Percentiles rank a stretch among this genome's conserved stretches.
phyloP scores from a whole-genome alignment of 2,329 filamentous ascomycete species.

The Calonectria ilicicola region DNA sequence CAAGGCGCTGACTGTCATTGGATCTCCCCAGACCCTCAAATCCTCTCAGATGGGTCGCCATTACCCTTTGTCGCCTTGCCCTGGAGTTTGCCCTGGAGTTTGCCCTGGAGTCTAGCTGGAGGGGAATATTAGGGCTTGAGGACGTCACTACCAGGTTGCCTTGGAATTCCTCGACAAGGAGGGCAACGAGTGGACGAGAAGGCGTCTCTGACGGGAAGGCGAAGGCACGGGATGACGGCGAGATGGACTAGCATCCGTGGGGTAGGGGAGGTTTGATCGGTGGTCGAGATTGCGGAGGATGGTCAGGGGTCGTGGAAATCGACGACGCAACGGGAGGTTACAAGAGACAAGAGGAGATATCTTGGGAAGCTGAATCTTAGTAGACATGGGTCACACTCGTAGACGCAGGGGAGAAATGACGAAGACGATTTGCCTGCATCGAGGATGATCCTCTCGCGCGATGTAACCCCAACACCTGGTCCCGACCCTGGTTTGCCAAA shows the following conservation, averaged over 20 bases:
- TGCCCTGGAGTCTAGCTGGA: constrained; percentile 1
- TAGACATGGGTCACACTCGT: constrained; percentile 5
- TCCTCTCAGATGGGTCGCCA: constrained; percentile 31
- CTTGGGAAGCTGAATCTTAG: constrained; percentile 27
- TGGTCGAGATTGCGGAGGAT: constrained; percentile 28
- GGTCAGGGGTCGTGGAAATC: constrained; percentile 34
- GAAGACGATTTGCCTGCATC: constrained; percentile 20
- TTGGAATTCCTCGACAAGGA: background rate
- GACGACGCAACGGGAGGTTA: constrained; percentile 23
- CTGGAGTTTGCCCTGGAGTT: background rate
- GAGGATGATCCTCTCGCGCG: constrained; percentile 33
- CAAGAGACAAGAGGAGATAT: constrained; percentile 38
- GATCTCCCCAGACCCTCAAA: constrained; percentile 33
- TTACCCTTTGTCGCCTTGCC: constrained; percentile 27
- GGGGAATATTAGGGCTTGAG: constrained; percentile 2
- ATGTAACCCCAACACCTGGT: constrained; percentile 40
- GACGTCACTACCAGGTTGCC: background rate
- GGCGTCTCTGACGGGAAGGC: constrained; percentile 13
- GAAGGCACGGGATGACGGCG: constrained; percentile 15
- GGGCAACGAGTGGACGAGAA: constrained; percentile 6
- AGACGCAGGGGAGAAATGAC: constrained; percentile 35
- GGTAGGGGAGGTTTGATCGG: constrained; percentile 28
- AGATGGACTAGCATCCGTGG: background rate
- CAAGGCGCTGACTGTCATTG: constrained; percentile 26
- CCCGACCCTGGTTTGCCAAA: constrained; percentile 39